Base-by-base conservation (phyloP, 106 monocot species). In the Acorus calamus region DNA sequence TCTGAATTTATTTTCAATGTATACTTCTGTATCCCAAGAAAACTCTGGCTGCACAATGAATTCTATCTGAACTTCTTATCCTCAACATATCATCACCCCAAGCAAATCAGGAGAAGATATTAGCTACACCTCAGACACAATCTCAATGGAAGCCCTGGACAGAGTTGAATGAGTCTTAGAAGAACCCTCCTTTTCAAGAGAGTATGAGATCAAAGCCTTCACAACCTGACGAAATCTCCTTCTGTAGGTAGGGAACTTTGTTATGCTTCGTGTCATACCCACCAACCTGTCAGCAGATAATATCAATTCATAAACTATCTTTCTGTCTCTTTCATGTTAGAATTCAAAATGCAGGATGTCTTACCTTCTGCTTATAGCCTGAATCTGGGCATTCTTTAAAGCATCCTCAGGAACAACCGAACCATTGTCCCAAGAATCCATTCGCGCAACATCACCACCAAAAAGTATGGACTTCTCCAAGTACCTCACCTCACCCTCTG, bases 321-420 rank as follows among this genome's bases (percentile, higher is more conserved):
- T 28, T 28, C 28, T 28, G 28, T 28, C 28, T 28, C 28, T 28
- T 28, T 28, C 28, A 28, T 28, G 28, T 28, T 28, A 28, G 28
- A 28, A 28, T 28, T 28, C 28, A 28, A 47, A 47, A 11, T 46
- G 2, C 8, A 44, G 7, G 6, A 72, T 12, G 7, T 7, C 73
- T 44, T 88, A 93, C 92, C 92, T 83, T 78, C 92, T 80, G 64
- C 92, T 88, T 50, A 93, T 85, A 11, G 92, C 88, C 57, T 88
- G 80, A 55, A 93, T 93, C 62, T 88, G 92, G 69, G 85, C 88
- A 69, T 62, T 44, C 64, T 77, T 80, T 10, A 93, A 48, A 69
- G 78, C 71, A 79, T 93, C 85, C 48, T 82, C 68, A 53, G 85
- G 78, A 45, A 55, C 57, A 12, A 59, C 71, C 14, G 70, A 65